phyloP scores from a whole-genome alignment of 1,284 basidiomycete species.

The Ustanciosporium gigantosporum region DNA sequence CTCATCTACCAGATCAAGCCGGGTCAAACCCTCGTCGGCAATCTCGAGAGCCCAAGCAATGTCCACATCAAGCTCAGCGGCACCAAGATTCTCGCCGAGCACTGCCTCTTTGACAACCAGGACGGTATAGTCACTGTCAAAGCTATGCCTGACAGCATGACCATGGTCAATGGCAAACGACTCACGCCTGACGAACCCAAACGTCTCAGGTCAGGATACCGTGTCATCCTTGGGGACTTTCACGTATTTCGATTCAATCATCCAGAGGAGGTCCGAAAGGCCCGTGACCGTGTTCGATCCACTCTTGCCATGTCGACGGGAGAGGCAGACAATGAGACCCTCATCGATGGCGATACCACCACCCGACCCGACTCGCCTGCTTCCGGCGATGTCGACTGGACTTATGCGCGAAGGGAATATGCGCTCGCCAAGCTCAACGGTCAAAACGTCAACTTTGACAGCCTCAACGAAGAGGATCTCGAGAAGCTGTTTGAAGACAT shows the following conservation, averaged over 20 bases:
- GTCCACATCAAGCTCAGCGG: conserved; percentile 83
- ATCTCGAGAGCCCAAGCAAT: conserved; percentile 17
- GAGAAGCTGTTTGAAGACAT: conserved; percentile 58
- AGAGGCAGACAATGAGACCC: conserved; percentile 42
- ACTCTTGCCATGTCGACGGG: conserved; percentile 42
- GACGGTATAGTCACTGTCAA: conserved; percentile 83
- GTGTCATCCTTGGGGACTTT: conserved; percentile 93
- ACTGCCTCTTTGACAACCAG: conserved; percentile 85
- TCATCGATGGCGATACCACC: conserved; percentile 18
- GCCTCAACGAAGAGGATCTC: conserved; percentile 53
- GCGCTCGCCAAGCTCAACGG: conserved; percentile 51
- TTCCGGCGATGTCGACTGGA: conserved; percentile 55
- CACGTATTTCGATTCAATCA: conserved; percentile 95
- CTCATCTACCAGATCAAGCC: conserved; percentile 81
- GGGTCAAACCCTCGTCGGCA: conserved; percentile 73
- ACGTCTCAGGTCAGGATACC: conserved; percentile 80
- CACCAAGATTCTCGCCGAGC: conserved; percentile 84
- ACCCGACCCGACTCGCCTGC: conserved; percentile 51
- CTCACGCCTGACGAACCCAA: conserved; percentile 44
- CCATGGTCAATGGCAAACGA: conserved; percentile 81
- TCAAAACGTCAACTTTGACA: conserved; percentile 54
- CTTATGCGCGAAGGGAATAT: conserved; percentile 52
- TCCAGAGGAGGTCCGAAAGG: conserved; percentile 51
- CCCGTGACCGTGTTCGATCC: conserved; percentile 46
- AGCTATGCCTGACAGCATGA: conserved; percentile 77